Percentiles rank a stretch among this genome's conserved stretches.
phyloP scores from a whole-genome alignment of 805 yeast genomes.

The Hermanozyma aechmeae region DNA sequence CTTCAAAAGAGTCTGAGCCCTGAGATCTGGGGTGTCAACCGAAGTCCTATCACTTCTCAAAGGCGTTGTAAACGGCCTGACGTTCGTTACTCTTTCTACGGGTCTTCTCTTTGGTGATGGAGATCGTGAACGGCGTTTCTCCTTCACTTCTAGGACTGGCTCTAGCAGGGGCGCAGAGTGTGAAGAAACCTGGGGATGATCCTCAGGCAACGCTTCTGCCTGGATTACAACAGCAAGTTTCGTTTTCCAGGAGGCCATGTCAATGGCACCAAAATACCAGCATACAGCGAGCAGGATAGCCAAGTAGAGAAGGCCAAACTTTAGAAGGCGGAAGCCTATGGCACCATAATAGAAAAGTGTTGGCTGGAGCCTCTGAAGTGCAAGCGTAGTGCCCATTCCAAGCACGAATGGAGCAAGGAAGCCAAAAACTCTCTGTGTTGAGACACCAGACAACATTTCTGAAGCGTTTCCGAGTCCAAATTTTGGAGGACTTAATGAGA shows the following conservation, averaged over 20 bases:
- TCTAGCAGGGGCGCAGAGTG: no score
- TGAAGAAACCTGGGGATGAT: neutral
- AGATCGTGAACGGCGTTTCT: neutral
- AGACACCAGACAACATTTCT: neutral
- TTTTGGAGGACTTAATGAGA: neutral
- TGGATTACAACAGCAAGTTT: neutral
- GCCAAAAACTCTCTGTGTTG: neutral
- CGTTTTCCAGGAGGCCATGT: neutral
- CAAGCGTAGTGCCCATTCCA: constrained; percentile 17
- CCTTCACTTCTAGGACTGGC: no score
- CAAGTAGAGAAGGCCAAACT: constrained; percentile 16
- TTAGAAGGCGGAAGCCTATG: constrained; percentile 11
- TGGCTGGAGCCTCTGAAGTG: constrained; percentile 14
- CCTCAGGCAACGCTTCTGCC: neutral
- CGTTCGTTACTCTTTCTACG: no score
- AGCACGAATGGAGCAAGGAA: constrained; percentile 10
- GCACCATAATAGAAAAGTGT: constrained; percentile 12
- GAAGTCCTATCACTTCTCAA: no score
- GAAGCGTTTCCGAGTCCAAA: neutral
- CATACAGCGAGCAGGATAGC: constrained; percentile 13
- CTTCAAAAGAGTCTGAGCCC: no score
- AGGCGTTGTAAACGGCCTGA: no score
- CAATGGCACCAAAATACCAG: constrained; percentile 20
- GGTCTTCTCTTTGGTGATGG: neutral
- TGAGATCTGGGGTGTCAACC: no score